phyloP scores from a whole-genome alignment of 352 stramenopile genomes.

The Globisporangium alternatum region DNA sequence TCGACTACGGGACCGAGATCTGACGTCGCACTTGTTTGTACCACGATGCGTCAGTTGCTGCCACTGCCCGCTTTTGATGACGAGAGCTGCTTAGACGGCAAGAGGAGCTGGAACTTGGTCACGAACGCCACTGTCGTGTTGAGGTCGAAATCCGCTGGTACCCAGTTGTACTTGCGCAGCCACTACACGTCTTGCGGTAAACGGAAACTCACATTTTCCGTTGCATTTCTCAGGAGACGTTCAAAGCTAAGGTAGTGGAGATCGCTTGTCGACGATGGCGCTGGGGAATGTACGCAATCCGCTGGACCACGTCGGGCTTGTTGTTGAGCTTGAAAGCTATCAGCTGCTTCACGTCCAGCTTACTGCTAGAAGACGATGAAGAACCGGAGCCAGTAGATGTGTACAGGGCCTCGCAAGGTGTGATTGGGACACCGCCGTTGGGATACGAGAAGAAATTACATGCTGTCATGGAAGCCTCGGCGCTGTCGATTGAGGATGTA shows the following conservation, averaged over 20 bases:
- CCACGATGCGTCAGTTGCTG: background rate
- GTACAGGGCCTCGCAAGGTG: background rate
- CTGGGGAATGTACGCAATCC: conserved; percentile 4
- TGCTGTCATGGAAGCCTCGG: background rate
- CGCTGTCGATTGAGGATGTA: background rate
- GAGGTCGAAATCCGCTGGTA: background rate
- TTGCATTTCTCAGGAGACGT: background rate
- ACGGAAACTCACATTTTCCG: background rate
- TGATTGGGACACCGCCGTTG: background rate
- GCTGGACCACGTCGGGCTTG: conserved; percentile 1
- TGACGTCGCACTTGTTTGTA: background rate
- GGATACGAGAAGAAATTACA: conserved; percentile 4
- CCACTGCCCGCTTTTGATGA: background rate
- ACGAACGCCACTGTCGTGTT: conserved; percentile 1
- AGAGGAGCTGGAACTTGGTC: conserved; percentile 4
- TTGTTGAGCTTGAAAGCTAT: conserved; percentile 7
- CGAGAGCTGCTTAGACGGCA: background rate
- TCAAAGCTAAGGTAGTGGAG: conserved; percentile 1
- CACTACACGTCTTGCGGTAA: background rate
- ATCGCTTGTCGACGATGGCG: background rate
- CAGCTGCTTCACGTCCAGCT: conserved; percentile 2
- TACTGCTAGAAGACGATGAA: background rate
- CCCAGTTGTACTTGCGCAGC: conserved; percentile 5
- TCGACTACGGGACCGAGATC: background rate
- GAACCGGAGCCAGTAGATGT: background rate